phyloP scores from a whole-genome alignment of 73 alveolate genomes.

The Blepharisma stoltei region DNA sequence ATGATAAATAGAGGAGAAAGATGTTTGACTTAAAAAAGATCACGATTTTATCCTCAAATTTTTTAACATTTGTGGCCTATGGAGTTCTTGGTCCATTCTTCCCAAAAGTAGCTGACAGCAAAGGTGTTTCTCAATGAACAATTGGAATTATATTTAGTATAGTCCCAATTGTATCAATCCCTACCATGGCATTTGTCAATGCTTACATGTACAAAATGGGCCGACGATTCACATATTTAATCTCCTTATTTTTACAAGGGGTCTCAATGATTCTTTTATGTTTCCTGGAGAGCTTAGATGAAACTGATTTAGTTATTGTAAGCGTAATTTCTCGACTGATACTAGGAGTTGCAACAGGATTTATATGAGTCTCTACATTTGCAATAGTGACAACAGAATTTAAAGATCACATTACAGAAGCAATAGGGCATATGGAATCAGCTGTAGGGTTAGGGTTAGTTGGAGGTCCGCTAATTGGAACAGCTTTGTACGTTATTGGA shows the following conservation, averaged over 20 bases:
- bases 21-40: too few relatives aligned
- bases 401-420: neutral
- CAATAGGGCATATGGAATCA: neutral
- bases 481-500: neutral
- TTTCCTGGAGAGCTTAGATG: neutral
- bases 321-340: neutral
- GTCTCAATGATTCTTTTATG: neutral
- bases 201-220: slow-evolving; percentile 1
- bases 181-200: neutral
- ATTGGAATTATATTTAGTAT: neutral
- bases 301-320: neutral
- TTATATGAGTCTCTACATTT: neutral
- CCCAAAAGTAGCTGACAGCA: slow-evolving; percentile 20
- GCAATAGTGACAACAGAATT: neutral
- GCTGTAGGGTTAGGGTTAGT: neutral
- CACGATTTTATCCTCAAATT: too few relatives aligned
- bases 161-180: neutral
- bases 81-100: neutral
- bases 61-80: neutral
- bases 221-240: neutral
- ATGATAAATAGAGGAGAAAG: too few relatives aligned
- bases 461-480: neutral
- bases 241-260: neutral
- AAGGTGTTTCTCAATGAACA: neutral
- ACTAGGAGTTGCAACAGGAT: neutral